Conservation (phyloP, 2,329 filamentous ascomycete species). For the Scleromitrula shiraiana region DNA sequence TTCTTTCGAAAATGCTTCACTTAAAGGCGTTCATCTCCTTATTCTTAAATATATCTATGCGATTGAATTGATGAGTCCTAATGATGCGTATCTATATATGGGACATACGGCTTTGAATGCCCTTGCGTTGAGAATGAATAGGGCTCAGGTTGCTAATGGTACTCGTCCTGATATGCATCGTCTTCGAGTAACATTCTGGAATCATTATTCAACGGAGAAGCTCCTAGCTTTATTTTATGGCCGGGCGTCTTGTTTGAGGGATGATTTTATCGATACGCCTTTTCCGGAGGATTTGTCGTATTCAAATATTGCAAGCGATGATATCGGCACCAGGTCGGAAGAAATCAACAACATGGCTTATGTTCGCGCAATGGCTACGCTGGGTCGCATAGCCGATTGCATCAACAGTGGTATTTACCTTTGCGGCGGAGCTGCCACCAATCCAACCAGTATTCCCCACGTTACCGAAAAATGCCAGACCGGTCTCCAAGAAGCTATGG, state of each 20-base stretch:
- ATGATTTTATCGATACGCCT: not conserved
- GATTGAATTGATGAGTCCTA: not conserved
- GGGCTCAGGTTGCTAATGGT: not conserved
- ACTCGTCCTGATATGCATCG: not conserved
- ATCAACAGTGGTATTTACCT: no score
- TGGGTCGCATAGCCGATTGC: not conserved
- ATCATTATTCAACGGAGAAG: not conserved
- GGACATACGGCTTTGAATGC: not conserved
- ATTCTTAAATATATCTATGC: not conserved
- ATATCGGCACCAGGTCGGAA: no score
- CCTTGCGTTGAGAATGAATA: not conserved
- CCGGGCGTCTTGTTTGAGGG: not conserved
- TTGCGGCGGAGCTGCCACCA: no score
- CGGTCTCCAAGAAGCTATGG: no score
- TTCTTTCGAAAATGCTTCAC: not conserved
- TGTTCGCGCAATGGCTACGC: not conserved
- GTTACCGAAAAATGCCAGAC: no score
- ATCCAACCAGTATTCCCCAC: no score
- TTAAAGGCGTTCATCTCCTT: not conserved
- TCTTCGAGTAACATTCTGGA: not conserved
- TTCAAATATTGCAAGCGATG: not conserved
- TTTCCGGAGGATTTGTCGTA: not conserved
- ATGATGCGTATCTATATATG: not conserved
- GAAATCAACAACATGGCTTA: not conserved
- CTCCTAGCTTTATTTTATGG: not conserved